Evolutionary conservation across 495 filamentous ascomycete genomes (phyloP), one percentile per base, ranked within the genome.

Genomic region (Durotheca rogersii): DNA sequence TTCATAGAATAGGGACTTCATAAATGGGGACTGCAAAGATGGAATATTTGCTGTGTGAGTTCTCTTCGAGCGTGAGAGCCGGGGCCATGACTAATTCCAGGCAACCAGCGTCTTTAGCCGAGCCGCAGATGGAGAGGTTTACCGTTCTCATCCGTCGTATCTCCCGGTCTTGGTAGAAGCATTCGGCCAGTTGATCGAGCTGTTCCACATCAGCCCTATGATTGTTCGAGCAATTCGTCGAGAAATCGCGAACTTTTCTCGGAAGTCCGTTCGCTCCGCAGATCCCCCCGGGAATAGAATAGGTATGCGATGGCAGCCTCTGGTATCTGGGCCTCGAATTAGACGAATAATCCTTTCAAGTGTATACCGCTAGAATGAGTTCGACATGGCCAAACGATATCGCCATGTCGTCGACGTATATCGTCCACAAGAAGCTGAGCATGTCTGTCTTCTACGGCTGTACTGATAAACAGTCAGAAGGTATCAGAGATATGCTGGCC

Each of bases 391-490:
- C 18, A 25, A 6, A 38, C 11, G 46, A 51, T 20, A 41, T 56
- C 27, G 53, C 46, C 7, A 6, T 56, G 3, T 56, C 53, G 0
- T 56, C 53, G 7, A 51, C 41, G 14, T 51, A 56, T 18, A 11
- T 56, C 11, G 7, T 12, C n/a, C 35, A 41, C 6, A 51, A 18
- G 23, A 51, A 6, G 1, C 9, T 56, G 4, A 51, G n/a, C n/a
- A 6, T 56, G 1, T 41, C 41, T 3, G 36, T 56, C 12, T 56
- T 56, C 41, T 56, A 51, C 17, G 53, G 53, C 6, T 56, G 53
- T 10, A 51, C 19, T 17, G 30, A 41, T 10, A 10, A 25, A 1
- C 53, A 56, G 15, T 41, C 41, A 9, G 31, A 11, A 2, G 10
- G 36, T 1, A 51, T 56, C 4, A 36, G 41, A 12, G 25, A 6